Evolutionary conservation across 257 asterid genomes (phyloP), one percentile per base, ranked within the genome.

Genomic region (Solanum dulcamara): DNA sequence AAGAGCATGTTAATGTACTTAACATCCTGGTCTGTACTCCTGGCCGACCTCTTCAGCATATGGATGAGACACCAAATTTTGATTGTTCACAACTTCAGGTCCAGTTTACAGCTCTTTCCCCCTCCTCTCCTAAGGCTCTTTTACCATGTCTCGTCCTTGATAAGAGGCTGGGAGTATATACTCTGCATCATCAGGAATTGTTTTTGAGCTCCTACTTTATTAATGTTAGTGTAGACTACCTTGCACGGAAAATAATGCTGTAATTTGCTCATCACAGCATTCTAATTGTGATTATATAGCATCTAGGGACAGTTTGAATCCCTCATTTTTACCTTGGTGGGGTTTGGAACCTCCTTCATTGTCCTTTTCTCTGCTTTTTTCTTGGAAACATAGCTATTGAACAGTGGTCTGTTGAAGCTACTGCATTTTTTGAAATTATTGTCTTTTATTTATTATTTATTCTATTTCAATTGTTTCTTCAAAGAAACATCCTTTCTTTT

Each of bases 41-140:
- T 4, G 99, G 99, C 14, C 93, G 99, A 83, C 97, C 95, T 87
- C 98, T 97, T 82, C 99, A 97, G 90, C 99, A 97, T 96, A 97
- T 97, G 99, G 98, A 97, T 14, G 99, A 95, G 87, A 97, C 99
- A 51, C 97, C 95, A 60, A 92, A 97, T 92, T 97, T 97, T 80
- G 97, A 95, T 40, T 97, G 99, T 81, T 90, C 99, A 62, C 93
- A 94, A 83, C 98, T 97, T 87, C 98, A 97, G 99, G 99, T 97
- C 90, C 50, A 82, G 60, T 28, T 32, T 32, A 68, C 71, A 84
- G 38, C 46, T 11, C 8, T 55, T 60, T 57, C 67, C 67, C 10
- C 67, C 80, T 26, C 33, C 84, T 22, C 30, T 66, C 64, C 72
- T n/a, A 62, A 57, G 82, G 60, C 24, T 51, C 12, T 53, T 35